Conservation (phyloP, 1,284 basidiomycete genomes). For the Cryptococcus jaspeensis region DNA sequence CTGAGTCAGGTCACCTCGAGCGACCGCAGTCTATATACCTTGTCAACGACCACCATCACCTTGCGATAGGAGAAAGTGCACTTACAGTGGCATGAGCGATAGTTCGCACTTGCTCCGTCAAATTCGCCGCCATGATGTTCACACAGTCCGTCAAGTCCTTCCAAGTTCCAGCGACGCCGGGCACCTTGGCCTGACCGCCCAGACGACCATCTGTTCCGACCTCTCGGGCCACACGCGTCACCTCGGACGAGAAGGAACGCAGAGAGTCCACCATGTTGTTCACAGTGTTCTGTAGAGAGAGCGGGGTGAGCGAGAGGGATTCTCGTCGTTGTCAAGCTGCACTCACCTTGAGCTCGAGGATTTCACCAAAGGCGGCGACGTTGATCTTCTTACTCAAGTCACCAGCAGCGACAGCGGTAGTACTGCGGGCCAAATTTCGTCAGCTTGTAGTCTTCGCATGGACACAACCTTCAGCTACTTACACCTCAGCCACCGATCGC, state of each 20-base stretch:
- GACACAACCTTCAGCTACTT: constrained; percentile 8
- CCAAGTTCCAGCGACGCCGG: constrained; percentile 87
- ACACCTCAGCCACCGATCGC: constrained; percentile 89
- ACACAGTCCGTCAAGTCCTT: constrained; percentile 94
- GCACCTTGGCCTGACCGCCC: constrained; percentile 87
- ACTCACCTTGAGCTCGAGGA: constrained; percentile 74
- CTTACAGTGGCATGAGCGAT: constrained; percentile 80
- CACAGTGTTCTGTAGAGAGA: constrained; percentile 34
- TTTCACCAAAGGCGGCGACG: constrained; percentile 95
- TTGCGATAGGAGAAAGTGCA: neutral
- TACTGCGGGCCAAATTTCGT: constrained; percentile 46
- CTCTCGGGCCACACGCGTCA: constrained; percentile 79
- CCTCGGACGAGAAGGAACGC: constrained; percentile 59
- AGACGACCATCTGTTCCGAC: constrained; percentile 94
- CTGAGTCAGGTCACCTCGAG: constrained; percentile 86
- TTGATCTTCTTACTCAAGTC: constrained; percentile 86
- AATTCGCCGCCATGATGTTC: constrained; percentile 64
- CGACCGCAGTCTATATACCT: constrained; percentile 73
- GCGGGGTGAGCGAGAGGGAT: constrained; percentile 29
- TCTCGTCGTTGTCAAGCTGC: neutral
- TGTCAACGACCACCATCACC: neutral
- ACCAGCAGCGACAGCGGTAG: constrained; percentile 94
- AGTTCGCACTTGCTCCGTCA: constrained; percentile 91
- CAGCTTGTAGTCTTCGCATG: neutral
- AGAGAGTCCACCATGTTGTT: constrained; percentile 50